Conservation (phyloP, 495 filamentous ascomycete genomes). For the Rusavskia elegans region DNA sequence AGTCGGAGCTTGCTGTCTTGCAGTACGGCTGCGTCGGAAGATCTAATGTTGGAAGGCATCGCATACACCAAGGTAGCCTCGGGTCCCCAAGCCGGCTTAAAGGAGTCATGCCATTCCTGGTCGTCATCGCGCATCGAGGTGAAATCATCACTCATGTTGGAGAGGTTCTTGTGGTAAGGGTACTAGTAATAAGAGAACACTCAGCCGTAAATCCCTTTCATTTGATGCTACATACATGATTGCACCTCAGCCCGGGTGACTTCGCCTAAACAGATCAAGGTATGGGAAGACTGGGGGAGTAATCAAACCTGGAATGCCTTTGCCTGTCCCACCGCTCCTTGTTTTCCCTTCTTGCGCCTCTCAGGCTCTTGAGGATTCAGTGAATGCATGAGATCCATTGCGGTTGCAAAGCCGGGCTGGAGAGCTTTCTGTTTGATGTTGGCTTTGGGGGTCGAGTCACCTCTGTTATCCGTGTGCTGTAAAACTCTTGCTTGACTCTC, state of each 20-base stretch:
- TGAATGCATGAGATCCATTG: slow-evolving; percentile 86
- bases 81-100: slow-evolving; percentile 68
- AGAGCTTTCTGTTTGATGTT: slow-evolving; percentile 18
- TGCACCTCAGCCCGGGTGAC: slow-evolving; percentile 9
- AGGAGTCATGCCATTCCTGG: slow-evolving; percentile 40
- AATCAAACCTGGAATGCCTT: slow-evolving; percentile 63
- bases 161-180: slow-evolving; percentile 66
- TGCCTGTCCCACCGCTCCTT: slow-evolving; percentile 30
- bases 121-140: slow-evolving; percentile 41
- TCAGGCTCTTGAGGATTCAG: slow-evolving; percentile 50
- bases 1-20: slow-evolving; percentile 20
- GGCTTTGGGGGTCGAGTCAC: slow-evolving; percentile 22
- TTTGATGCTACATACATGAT: slow-evolving; percentile 36
- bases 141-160: slow-evolving; percentile 41
- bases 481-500: slow-evolving; percentile 43
- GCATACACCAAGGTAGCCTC: slow-evolving; percentile 5
- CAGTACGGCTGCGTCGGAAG: slow-evolving; percentile 5
- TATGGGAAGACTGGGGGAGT: slow-evolving; percentile 12
- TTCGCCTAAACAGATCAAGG: slow-evolving; percentile 4
- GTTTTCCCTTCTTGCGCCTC: slow-evolving; percentile 21
- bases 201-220: slow-evolving; percentile 29
- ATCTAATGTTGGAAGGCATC: slow-evolving; percentile 3
- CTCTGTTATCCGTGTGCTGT: slow-evolving; percentile 20
- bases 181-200: slow-evolving; percentile 47
- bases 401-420: slow-evolving; percentile 50